Conservation (phyloP, 306 rosid genomes). For the Prunus mongolica region DNA sequence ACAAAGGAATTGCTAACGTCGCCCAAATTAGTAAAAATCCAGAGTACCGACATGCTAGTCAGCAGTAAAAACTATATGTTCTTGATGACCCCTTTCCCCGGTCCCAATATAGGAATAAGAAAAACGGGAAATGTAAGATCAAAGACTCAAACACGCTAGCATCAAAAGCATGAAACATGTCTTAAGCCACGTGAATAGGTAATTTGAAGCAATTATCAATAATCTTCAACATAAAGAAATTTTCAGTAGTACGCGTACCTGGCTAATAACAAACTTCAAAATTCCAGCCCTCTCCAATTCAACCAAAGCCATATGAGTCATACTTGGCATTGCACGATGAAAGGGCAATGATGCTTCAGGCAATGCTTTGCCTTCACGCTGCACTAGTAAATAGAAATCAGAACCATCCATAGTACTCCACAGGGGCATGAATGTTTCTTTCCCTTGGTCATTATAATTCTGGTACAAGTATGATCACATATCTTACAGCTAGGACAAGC, state of each 20-base stretch:
- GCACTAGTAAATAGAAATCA: constrained; percentile 30
- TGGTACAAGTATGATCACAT: not conserved
- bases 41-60: not conserved
- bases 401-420: constrained; percentile 4
- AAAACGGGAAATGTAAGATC: not conserved
- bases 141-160: not conserved
- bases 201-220: not conserved
- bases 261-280: constrained; percentile 87
- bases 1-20: not conserved
- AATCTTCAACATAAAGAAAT: not conserved
- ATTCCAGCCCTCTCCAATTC: constrained; percentile 80
- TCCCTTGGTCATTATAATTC: not conserved
- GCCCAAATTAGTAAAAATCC: not conserved
- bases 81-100: not conserved
- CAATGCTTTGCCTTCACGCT: constrained; percentile 97
- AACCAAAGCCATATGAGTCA: constrained; percentile 94
- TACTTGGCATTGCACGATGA: constrained; percentile 92
- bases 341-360: constrained; percentile 97
- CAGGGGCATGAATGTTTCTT: constrained; percentile 4
- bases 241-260: constrained; percentile 39
- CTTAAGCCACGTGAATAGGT: not conserved
- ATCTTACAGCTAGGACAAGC: not conserved
- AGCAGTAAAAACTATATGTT: not conserved
- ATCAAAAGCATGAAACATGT: constrained; percentile 4
- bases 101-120: not conserved